These are phyloP conservation scores for Salix koriyanagi DNA, from an alignment of 345 rosid species.

Conservation along the genomic window DNA sequence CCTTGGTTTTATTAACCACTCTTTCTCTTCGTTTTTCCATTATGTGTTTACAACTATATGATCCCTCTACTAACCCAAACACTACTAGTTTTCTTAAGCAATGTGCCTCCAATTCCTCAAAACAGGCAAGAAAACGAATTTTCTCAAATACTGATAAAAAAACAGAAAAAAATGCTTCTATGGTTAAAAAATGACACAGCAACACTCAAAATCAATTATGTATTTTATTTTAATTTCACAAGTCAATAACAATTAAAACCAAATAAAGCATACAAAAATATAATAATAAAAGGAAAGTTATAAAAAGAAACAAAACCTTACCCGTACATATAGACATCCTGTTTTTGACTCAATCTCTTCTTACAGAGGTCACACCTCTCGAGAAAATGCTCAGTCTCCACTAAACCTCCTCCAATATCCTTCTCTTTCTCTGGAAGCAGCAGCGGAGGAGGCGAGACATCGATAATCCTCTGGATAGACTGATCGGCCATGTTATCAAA, in stretches of 20 bases:
- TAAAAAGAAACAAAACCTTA: conserved; percentile 4
- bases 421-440: conserved; percentile 5
- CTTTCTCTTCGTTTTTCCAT: too few relatives aligned
- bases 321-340: conserved; percentile 40
- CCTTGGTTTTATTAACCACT: too few relatives aligned
- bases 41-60: too few relatives aligned
- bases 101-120: neutral
- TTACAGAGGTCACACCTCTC: conserved; percentile 32
- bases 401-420: neutral
- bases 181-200: neutral
- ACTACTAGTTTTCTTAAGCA: neutral
- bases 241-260: neutral
- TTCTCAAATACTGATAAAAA: neutral
- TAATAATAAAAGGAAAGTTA: neutral
- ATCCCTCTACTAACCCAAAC: too few relatives aligned
- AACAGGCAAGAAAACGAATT: neutral
- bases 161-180: neutral
- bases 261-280: neutral
- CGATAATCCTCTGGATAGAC: conserved; percentile 18
- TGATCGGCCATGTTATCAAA: neutral
- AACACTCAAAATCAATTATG: neutral
- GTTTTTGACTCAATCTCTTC: conserved; percentile 20
- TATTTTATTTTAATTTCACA: neutral
- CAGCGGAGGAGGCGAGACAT: conserved; percentile 20
- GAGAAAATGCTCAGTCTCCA: conserved; percentile 23